Evolutionary conservation across 768 basidiomycete genomes (phyloP), one percentile per base, ranked within the genome.

Genomic region (Boletus sensibilis): DNA sequence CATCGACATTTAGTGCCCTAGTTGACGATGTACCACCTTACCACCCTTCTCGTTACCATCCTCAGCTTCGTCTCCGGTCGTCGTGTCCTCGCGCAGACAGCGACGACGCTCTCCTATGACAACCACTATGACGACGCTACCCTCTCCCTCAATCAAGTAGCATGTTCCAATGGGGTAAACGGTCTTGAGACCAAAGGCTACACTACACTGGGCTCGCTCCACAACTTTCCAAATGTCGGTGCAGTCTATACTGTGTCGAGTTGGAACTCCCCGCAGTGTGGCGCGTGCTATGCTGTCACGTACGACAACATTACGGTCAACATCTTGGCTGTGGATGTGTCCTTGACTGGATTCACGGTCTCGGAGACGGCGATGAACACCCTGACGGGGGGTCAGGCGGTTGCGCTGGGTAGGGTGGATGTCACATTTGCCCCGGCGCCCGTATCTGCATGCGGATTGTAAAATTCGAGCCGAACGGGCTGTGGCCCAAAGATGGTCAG

Each of bases 261-360:
- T 0, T 70, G 31, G 38, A 46, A 65, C 58, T 68, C 68, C 1
- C 1, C 69, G 0, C 39, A 53, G 16, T 75, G 72, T 29, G 72
- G 72, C 11, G 12, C 60, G 3, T 74, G 72, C 53, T 75, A 75
- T 43, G 53, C 59, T 4, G 58, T 75, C 37, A 68, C 65, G 10
- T 74, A 63, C 47, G 53, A 46, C 0, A 40, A 1, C 21, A 76
- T 53, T 41, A 80, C 68, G 48, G 72, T 87, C 66, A 76, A 78
- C 48, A 68, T 87, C 14, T 59, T 82, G 10, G 87, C 80, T 2
- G 75, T 88, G 39, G 87, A 89, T 59, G 68, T 70, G 54, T 74
- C 84, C 13, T 52, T 33, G 35, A 33, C 41, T 2, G 78, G 78
- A 3, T 81, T 80, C 64, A 79, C 78, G 7, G 27, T 61, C 13